These are phyloP conservation scores for Daldinia loculata DNA, from an alignment of 495 filamentous ascomycete genomes.

Conservation along the genomic window DNA sequence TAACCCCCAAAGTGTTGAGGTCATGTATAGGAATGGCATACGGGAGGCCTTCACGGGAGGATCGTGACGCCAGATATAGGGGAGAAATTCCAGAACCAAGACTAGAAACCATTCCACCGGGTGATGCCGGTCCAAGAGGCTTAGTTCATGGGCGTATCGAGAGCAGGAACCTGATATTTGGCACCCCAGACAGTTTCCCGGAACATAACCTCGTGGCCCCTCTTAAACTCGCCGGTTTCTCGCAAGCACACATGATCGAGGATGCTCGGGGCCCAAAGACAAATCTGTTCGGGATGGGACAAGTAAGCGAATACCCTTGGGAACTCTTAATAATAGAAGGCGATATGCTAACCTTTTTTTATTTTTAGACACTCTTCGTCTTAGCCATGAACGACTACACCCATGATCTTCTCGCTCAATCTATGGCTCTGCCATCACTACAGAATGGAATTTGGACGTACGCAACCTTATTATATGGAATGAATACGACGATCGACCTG, in stretches of 20 bases:
- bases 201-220: neutral
- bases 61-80: neutral
- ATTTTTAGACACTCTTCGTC: neutral
- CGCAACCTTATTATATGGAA: neutral
- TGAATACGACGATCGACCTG: neutral
- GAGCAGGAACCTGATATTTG: slow-evolving; percentile 3
- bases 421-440: neutral
- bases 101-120: slow-evolving; percentile 3
- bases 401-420: neutral
- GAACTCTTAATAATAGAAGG: neutral
- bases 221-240: neutral
- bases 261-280: neutral
- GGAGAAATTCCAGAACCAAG: neutral
- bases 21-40: slow-evolving; percentile 13
- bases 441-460: neutral
- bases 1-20: slow-evolving; percentile 14
- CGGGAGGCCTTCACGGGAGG: neutral
- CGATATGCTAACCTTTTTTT: neutral
- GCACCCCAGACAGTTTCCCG: neutral
- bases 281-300: neutral
- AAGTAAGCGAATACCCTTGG: neutral
- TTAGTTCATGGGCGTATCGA: neutral
- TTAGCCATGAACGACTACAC: neutral
- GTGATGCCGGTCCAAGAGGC: neutral
- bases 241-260: neutral